Evolutionary conservation across 305 asterid species (phyloP).

Genomic region (Euphrasia arctica): DNA sequence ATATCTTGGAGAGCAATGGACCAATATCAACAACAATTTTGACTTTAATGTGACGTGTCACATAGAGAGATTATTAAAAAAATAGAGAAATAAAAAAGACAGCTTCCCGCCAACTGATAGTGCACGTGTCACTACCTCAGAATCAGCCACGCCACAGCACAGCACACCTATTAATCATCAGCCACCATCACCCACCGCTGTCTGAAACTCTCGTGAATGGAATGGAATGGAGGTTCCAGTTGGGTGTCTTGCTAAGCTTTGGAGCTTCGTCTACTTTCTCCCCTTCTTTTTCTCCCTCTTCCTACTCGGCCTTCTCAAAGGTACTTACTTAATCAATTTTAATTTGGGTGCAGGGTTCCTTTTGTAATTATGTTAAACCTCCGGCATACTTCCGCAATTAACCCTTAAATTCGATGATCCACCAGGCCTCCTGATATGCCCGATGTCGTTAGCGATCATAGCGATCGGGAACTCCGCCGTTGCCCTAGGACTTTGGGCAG

Average conservation of each 20-base stretch:
- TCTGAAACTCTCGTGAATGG: too few species aligned
- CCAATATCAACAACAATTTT: too few species aligned
- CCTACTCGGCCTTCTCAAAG: conserved; percentile 73
- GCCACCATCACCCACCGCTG: too few species aligned
- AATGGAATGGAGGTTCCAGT: conserved; percentile 67
- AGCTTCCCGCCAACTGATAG: too few species aligned
- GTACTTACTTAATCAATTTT: conserved; percentile 17
- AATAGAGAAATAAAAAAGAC: too few species aligned
- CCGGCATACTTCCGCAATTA: neutral
- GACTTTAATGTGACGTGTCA: too few species aligned
- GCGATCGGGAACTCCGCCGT: conserved; percentile 73
- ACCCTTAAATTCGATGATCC: neutral
- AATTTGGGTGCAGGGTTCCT: neutral
- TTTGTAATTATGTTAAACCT: neutral
- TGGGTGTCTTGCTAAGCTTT: conserved; percentile 61
- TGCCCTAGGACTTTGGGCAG: conserved; percentile 81
- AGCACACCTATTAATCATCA: too few species aligned
- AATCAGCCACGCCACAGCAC: too few species aligned
- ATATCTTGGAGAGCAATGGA: too few species aligned
- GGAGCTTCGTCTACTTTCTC: conserved; percentile 77
- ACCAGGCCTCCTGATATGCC: conserved; percentile 64
- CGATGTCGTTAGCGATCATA: conserved; percentile 39
- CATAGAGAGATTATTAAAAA: too few species aligned
- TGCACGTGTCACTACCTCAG: too few species aligned
- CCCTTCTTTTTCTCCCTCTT: conserved; percentile 78